phyloP scores from a whole-genome alignment of 225 moss, liverwort and hornwort species.

The Anthoceros angustus region DNA sequence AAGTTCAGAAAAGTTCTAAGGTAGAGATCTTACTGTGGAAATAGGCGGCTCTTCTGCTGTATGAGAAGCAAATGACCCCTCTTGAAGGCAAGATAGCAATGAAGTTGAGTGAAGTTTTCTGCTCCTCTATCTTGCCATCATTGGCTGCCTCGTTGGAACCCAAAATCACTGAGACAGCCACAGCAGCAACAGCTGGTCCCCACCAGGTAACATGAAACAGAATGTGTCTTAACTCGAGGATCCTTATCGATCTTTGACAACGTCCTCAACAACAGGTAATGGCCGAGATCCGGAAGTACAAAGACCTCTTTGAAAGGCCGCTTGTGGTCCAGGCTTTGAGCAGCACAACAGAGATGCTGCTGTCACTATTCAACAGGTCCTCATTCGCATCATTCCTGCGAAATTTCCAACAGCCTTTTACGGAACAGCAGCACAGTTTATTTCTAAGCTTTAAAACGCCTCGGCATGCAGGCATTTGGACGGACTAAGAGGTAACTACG shows the following conservation, averaged over 20 bases:
- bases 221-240: neutral
- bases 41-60: conserved; percentile 14
- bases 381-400: too few species aligned
- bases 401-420: neutral
- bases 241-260: neutral
- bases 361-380: conserved; percentile 14
- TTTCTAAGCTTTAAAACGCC: neutral
- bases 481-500: conserved; percentile 8
- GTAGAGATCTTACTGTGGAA: neutral
- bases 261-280: conserved; percentile 10
- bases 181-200: conserved; percentile 9
- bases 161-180: neutral
- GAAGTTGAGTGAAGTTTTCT: conserved; percentile 13
- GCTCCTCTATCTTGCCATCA: conserved; percentile 16
- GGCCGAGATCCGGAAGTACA: conserved; percentile 18
- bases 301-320: conserved; percentile 13
- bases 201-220: conserved; percentile 15
- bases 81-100: conserved; percentile 15
- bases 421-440: neutral
- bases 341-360: conserved; percentile 6
- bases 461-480: conserved; percentile 19
- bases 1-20: neutral
- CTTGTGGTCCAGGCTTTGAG: conserved; percentile 18
- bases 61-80: conserved; percentile 14
- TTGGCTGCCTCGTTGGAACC: conserved; percentile 11